These are phyloP conservation scores for Blastocystis sp. DNA, from an alignment of 352 stramenopile genomes.

Conservation along the genomic window DNA sequence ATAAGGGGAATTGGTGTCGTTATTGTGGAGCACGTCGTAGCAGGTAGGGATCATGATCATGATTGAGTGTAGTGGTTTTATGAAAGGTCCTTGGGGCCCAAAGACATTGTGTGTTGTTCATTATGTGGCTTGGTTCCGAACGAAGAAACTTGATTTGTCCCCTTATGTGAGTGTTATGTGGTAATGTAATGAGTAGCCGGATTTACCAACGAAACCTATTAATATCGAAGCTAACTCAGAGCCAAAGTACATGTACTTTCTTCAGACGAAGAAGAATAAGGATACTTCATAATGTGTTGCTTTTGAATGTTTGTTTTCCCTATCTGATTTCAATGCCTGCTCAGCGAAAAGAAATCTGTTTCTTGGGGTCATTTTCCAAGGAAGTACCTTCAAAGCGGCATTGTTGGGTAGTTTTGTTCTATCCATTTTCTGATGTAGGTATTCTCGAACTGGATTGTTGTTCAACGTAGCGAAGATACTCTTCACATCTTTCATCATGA, in stretches of 20 bases:
- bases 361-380: neutral
- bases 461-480: neutral
- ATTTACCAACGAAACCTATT: conserved; percentile 39
- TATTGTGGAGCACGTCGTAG: conserved; percentile 54
- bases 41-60: neutral
- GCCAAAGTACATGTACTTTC: conserved; percentile 54
- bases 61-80: conserved; percentile 39
- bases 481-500: neutral
- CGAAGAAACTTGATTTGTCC: conserved; percentile 47
- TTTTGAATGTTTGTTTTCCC: neutral
- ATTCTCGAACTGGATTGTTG: neutral
- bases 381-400: neutral
- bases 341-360: neutral
- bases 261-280: conserved; percentile 46
- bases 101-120: conserved; percentile 61
- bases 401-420: neutral
- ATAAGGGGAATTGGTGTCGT: conserved; percentile 60
- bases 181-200: conserved; percentile 11
- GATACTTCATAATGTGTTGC: conserved; percentile 11
- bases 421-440: neutral
- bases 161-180: conserved; percentile 20
- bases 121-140: conserved; percentile 56
- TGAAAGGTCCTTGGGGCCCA: conserved; percentile 59
- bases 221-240: conserved; percentile 58
- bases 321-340: no score